Conservation (phyloP, 768 basidiomycete genomes). For the Termitomyces sp. region DNA sequence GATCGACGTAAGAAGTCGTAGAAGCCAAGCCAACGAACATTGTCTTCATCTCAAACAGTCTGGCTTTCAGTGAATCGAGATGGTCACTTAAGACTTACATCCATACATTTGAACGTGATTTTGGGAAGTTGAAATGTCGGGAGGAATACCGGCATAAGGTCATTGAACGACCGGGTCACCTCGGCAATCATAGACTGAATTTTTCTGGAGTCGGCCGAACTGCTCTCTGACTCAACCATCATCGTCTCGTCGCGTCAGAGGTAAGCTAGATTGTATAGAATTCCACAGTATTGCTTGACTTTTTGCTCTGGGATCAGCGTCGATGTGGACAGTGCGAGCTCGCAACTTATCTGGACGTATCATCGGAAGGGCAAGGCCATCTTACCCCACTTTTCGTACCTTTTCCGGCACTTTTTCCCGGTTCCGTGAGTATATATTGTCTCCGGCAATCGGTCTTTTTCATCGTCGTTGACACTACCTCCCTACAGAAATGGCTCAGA, state of each 20-base stretch:
- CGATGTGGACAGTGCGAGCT: conserved; percentile 13
- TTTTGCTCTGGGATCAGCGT: conserved; percentile 2
- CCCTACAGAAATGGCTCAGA: conserved; percentile 31
- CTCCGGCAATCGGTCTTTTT: conserved; percentile 7
- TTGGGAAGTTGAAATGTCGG: neutral
- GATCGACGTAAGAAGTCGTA: neutral
- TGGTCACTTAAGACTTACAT: neutral
- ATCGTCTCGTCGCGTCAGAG: neutral
- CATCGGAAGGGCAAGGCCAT: conserved; percentile 3
- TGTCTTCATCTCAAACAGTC: neutral
- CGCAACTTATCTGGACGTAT: conserved; percentile 13
- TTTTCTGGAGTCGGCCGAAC: neutral
- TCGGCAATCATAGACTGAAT: neutral
- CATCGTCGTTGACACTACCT: neutral
- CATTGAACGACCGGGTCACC: neutral
- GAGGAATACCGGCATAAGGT: neutral
- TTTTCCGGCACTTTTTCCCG: conserved; percentile 14
- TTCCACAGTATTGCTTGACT: neutral
- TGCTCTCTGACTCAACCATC: neutral
- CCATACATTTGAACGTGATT: neutral
- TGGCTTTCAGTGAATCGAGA: neutral
- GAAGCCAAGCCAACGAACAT: neutral
- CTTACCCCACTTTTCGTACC: conserved; percentile 11
- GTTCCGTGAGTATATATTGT: conserved; percentile 14
- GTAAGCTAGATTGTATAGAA: neutral